A percentile compares a stretch with the other conserved stretches of the same genome.
Evolutionary conservation across 2,329 filamentous ascomycete species (phyloP).

Genomic region (Arthrobotrys megalospora): DNA sequence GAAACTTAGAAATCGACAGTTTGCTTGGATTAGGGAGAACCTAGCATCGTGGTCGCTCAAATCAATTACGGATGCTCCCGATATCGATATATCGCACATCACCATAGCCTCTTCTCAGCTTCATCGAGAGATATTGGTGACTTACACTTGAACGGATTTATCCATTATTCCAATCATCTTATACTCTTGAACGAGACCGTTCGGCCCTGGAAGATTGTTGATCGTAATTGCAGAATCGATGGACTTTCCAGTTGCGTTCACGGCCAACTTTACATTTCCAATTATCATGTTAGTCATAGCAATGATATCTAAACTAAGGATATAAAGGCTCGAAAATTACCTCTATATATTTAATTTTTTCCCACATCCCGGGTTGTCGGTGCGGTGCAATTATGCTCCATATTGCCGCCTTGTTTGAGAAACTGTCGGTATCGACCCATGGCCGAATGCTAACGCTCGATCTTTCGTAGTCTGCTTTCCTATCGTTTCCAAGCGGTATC

Average conservation of each 20-base stretch:
- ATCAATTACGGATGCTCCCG: no score
- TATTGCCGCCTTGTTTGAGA: conserved; percentile 14
- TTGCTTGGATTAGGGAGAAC: conserved; percentile 22
- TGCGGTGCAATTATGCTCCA: conserved; percentile 32
- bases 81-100: no score
- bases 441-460: conserved; percentile 19
- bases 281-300: not conserved
- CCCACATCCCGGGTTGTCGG: conserved; percentile 4
- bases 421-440: conserved; percentile 20
- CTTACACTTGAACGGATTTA: conserved; percentile 1
- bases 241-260: not conserved
- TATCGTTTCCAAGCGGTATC: conserved; percentile 17
- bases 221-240: not conserved
- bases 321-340: not conserved
- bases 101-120: no score
- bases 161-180: not conserved
- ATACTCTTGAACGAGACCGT: not conserved
- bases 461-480: not conserved
- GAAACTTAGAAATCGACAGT: conserved; percentile 40
- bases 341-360: conserved; percentile 23
- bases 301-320: not conserved
- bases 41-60: not conserved
- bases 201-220: not conserved
- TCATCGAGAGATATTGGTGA: not conserved
- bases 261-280: not conserved